Base-by-base conservation (phyloP, 306 rosid species). In the Cajanus cajan region DNA sequence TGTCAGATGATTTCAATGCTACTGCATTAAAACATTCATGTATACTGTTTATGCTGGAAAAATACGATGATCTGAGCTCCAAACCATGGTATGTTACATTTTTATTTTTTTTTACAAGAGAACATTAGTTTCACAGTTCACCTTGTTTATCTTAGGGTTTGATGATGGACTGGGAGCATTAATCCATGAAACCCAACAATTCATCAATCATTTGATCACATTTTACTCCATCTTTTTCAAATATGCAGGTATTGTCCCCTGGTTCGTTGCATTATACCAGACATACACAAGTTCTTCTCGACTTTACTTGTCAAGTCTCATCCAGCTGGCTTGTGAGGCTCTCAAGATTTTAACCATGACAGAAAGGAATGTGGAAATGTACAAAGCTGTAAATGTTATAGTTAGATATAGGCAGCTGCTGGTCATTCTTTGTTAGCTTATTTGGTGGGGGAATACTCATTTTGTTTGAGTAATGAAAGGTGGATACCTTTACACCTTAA, bases 1-100 rank as follows among this genome's bases (percentile, higher is more conserved):
- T 90, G 73, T 87, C 95, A 7, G 91, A 87, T 47, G 86, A 88
- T 43, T 90, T 65, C 55, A 90, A 92, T 79, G 97, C 93, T 63
- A 51, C 64, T 67, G 81, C 95, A 13, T 55, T 92, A 71, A 81
- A 76, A 82, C 78, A 81, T 84, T 79, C 94, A 34, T 90, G 95
- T 70, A 83, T 92, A 33, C 73, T 90, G 14, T 92, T 90, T 75
- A 63, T 88, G 73, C 34, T 92, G 87, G 82, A 82, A 45, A 86
- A 88, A 4, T 90, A 82, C 84, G 88, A 86, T 74, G 48, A 77
- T 19, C 16, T 92, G 76, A 63, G 58, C 14, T 52, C 63, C 76
- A 75, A 86, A 59, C 87, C 93, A 22, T 88, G 97, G 97, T 92
- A 87, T 63, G 85, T 36, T 57, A 59, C 11, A 19, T 51, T 65